Evolutionary conservation across 805 yeast genomes (phyloP).

Genomic region (Zygoascus ofunaensis): DNA sequence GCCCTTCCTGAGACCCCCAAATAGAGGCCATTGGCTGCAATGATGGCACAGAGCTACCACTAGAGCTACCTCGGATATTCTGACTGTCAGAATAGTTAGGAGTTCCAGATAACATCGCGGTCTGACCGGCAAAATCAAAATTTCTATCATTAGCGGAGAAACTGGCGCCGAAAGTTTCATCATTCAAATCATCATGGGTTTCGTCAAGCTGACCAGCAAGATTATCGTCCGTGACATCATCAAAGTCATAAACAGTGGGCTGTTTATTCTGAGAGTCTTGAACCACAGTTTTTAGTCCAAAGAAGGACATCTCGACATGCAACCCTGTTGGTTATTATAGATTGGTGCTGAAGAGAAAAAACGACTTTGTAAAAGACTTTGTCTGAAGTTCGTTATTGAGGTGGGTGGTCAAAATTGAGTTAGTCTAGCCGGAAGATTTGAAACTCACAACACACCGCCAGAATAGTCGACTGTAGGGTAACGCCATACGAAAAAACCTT

Average conservation of each 20-base stretch:
- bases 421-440: no score
- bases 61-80: background rate
- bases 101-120: constrained; percentile 24
- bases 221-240: constrained; percentile 64
- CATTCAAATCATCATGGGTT: constrained; percentile 71
- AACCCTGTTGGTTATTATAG: background rate
- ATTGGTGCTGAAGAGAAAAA: background rate
- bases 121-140: constrained; percentile 49
- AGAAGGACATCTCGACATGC: constrained; percentile 48
- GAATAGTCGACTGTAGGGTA: no score
- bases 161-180: constrained; percentile 62
- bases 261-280: constrained; percentile 15
- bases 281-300: constrained; percentile 47
- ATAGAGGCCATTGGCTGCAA: constrained; percentile 64
- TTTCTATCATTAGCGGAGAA: constrained; percentile 46
- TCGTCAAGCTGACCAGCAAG: constrained; percentile 55
- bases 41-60: constrained; percentile 17
- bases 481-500: no score
- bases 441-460: no score
- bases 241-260: constrained; percentile 49
- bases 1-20: constrained; percentile 41
- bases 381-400: background rate
- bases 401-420: no score
- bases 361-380: background rate
- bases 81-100: background rate